Evolutionary conservation across 2,329 filamentous ascomycete species (phyloP).

Genomic region (Blumeriella jaapii): DNA sequence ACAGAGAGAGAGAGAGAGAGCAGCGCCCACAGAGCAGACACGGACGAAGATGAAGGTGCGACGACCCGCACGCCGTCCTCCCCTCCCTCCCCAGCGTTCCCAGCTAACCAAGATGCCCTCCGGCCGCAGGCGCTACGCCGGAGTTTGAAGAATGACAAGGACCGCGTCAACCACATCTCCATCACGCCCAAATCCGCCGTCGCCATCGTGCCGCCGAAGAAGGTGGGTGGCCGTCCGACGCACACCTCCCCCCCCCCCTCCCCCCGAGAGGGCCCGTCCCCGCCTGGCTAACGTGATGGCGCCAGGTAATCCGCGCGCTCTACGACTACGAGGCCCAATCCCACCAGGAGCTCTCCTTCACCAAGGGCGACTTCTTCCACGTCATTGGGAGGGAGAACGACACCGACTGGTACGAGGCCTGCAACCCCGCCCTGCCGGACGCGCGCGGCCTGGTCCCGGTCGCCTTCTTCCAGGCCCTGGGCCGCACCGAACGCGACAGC

Average conservation of each 20-base stretch:
- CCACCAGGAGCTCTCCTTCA: slow-evolving; percentile 75
- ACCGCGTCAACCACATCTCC: slow-evolving; percentile 51
- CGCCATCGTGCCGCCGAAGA: slow-evolving; percentile 62
- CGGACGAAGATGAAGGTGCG: not conserved
- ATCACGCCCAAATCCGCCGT: slow-evolving; percentile 59
- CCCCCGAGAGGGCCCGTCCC: too few species aligned
- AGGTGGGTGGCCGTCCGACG: slow-evolving; percentile 36
- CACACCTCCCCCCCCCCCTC: not conserved
- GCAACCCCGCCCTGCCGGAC: slow-evolving; percentile 80
- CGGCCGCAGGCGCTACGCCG: slow-evolving; percentile 46
- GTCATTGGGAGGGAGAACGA: slow-evolving; percentile 95
- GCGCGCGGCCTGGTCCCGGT: slow-evolving; percentile 88
- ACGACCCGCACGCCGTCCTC: not conserved
- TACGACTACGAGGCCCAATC: slow-evolving; percentile 80
- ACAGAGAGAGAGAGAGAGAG: too few species aligned
- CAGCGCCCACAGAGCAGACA: not conserved
- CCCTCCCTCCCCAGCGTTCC: not conserved
- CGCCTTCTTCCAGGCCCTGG: slow-evolving; percentile 82
- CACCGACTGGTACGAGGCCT: slow-evolving; percentile 94
- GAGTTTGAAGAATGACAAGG: slow-evolving; percentile 61
- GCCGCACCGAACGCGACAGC: slow-evolving; percentile 86
- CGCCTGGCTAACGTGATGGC: slow-evolving; percentile 7
- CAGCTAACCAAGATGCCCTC: not conserved
- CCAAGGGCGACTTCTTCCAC: slow-evolving; percentile 93
- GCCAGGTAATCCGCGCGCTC: slow-evolving; percentile 87